Evolutionary conservation across 2,329 filamentous ascomycete species (phyloP), one percentile per base, ranked within the genome.

Genomic region (Paraphoma chrysanthemicola): DNA sequence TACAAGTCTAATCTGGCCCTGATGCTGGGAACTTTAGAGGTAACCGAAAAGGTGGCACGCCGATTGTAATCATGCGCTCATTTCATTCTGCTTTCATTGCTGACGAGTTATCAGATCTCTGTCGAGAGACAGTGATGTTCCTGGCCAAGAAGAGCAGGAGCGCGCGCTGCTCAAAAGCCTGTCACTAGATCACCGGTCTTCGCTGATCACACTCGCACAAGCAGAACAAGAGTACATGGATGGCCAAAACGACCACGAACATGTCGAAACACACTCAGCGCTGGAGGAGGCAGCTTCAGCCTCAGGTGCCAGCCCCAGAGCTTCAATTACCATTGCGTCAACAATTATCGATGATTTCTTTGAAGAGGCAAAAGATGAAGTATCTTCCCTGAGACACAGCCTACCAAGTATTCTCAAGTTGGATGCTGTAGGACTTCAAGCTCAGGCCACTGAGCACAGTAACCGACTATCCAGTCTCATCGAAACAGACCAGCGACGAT

Each of bases 1-100:
- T 66, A 67, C 50, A 64, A 66, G 41, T 64, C 57, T 10, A 66
- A 66, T 18, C 41, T 67, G 33, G 57, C 64, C 1, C 49, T 69
- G 5, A 64, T 67, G 60, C 54, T 69, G 1, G 56, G 56, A 8
- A 67, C 66, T 6, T 48, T 69, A 14, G 62, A 63, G 23, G 67
- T 57, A n/a, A 60, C 59, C n/a, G 60, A 68, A 42, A 66, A 62
- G 50, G 60, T 58, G 3, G 48, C 54, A 38, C 50, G 66, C 17
- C 54, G 49, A 29, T 38, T 36, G 60, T 62, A 54, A 23, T 55
- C 53, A 30, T 18, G 31, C 9, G 16, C 44, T 36, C 28, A 2
- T 41, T 43, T 51, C 2, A 36, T 10, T 3, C 33, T 36, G 7
- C 10, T 14, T 36, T 36, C 10, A 36, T 36, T 10, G 33, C 14